phyloP scores from a whole-genome alignment of 177 flowering plant species.

The Vitis hybrid region DNA sequence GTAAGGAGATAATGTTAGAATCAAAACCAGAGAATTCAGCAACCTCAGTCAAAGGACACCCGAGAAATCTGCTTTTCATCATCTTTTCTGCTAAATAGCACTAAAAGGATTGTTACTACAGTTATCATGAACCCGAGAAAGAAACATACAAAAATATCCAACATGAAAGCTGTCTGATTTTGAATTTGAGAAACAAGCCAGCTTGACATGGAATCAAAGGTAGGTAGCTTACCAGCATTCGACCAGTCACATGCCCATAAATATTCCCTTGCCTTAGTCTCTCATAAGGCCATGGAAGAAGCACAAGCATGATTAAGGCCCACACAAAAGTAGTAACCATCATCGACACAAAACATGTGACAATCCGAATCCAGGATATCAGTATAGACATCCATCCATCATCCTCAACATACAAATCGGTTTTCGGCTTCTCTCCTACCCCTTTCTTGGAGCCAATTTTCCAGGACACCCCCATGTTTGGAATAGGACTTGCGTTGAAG shows the following conservation, averaged over 20 bases:
- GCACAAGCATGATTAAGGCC: slow-evolving; percentile 43
- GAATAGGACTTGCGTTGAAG: slow-evolving; percentile 18
- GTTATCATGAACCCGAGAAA: background rate
- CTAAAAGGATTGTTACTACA: too few relatives aligned
- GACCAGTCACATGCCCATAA: slow-evolving; percentile 61
- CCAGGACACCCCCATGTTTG: slow-evolving; percentile 5
- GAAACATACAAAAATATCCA: background rate
- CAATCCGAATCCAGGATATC: slow-evolving; percentile 38
- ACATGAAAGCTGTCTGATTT: too few relatives aligned
- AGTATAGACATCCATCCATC: slow-evolving; percentile 35
- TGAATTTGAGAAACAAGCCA: too few relatives aligned
- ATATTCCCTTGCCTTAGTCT: slow-evolving; percentile 55
- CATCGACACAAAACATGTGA: slow-evolving; percentile 45
- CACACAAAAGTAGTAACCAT: slow-evolving; percentile 51
- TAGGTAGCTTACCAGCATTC: slow-evolving; percentile 40
- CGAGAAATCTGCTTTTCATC: too few relatives aligned
- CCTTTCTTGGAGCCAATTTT: slow-evolving; percentile 9
- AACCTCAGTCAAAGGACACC: too few relatives aligned
- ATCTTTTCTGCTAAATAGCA: too few relatives aligned
- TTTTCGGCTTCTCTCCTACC: background rate
- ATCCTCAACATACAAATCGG: slow-evolving; percentile 24
- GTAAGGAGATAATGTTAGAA: too few relatives aligned
- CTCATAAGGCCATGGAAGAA: slow-evolving; percentile 58
- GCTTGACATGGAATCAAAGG: too few relatives aligned
- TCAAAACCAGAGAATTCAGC: too few relatives aligned